Percentiles rank a stretch among this genome's conserved stretches.
Evolutionary conservation across 257 asterid genomes (phyloP).

Genomic region (Petunia secreta): DNA sequence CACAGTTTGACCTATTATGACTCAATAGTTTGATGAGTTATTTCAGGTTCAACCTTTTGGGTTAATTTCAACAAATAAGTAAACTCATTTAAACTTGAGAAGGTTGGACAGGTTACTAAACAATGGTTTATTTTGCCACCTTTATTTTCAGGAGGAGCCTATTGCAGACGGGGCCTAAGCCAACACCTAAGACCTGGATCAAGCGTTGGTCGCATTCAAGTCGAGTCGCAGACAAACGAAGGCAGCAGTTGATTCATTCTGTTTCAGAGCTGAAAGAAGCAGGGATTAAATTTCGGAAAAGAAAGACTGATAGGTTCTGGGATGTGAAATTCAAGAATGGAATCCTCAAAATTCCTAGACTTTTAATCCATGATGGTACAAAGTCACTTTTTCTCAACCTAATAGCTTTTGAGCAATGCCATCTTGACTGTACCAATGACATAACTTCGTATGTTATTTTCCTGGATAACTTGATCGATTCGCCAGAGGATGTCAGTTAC

Average conservation of each 20-base stretch:
- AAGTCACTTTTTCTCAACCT: constrained; percentile 85
- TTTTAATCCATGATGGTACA: constrained; percentile 84
- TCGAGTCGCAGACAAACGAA: constrained; percentile 72
- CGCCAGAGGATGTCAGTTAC: constrained; percentile 73
- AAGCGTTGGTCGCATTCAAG: constrained; percentile 67
- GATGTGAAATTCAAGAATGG: constrained; percentile 77
- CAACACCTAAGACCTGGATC: constrained; percentile 66
- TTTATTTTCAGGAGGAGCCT: constrained; percentile 62
- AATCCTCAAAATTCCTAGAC: constrained; percentile 66
- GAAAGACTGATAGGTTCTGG: constrained; percentile 79
- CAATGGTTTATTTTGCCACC: not conserved
- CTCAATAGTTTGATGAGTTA: not conserved
- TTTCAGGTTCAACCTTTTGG: not conserved
- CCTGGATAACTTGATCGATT: constrained; percentile 85
- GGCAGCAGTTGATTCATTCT: constrained; percentile 80
- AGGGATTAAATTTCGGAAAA: constrained; percentile 67
- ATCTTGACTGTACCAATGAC: constrained; percentile 71
- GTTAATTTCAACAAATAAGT: not conserved
- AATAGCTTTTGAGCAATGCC: constrained; percentile 86
- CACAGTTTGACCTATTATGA: not conserved
- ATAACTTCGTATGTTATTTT: constrained; percentile 78
- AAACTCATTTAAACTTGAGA: not conserved
- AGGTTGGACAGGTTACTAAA: not conserved
- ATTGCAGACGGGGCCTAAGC: constrained; percentile 58
- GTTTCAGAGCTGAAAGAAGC: constrained; percentile 76